These are phyloP conservation scores for Chlorella sp. DNA, from an alignment of 139 green algal species.

Conservation along the genomic window DNA sequence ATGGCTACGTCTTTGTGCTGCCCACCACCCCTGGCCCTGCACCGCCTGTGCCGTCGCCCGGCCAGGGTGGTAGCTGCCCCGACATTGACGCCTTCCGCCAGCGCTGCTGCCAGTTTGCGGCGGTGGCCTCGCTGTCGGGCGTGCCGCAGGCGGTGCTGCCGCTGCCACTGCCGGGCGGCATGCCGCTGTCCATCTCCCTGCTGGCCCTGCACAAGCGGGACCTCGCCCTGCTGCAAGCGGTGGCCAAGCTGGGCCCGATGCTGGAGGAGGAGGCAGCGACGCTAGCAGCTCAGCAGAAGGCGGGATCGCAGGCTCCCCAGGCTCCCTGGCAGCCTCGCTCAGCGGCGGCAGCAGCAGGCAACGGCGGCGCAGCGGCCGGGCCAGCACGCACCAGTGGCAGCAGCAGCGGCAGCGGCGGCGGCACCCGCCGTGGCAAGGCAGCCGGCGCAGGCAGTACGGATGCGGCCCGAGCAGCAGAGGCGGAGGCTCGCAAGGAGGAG, in stretches of 20 bases:
- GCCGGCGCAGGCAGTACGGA: not conserved
- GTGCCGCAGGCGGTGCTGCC: constrained; percentile 43
- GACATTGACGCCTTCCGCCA: not conserved
- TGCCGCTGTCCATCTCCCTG: constrained; percentile 47
- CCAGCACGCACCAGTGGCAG: not conserved
- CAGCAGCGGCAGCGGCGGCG: not conserved
- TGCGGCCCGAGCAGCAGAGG: not conserved
- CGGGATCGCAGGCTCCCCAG: not conserved
- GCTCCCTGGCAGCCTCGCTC: not conserved
- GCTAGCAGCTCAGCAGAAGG: constrained; percentile 23
- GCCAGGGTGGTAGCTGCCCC: not conserved
- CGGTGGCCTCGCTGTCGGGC: constrained; percentile 49
- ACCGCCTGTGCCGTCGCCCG: not conserved
- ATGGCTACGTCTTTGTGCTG: constrained; percentile 53
- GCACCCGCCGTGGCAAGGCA: not conserved
- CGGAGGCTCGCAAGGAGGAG: constrained; percentile 44
- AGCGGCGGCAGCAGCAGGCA: not conserved
- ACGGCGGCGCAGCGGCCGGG: not conserved
- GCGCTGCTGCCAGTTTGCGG: constrained; percentile 35
- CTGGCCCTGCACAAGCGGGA: constrained; percentile 51
- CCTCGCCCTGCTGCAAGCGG: constrained; percentile 47
- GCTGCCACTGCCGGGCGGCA: constrained; percentile 14
- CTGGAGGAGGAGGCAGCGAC: constrained; percentile 28
- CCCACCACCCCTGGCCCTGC: constrained; percentile 29
- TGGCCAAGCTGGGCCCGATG: constrained; percentile 45